phyloP scores from a whole-genome alignment of 2,329 filamentous ascomycete species.

The Pseudocercospora cruenta region DNA sequence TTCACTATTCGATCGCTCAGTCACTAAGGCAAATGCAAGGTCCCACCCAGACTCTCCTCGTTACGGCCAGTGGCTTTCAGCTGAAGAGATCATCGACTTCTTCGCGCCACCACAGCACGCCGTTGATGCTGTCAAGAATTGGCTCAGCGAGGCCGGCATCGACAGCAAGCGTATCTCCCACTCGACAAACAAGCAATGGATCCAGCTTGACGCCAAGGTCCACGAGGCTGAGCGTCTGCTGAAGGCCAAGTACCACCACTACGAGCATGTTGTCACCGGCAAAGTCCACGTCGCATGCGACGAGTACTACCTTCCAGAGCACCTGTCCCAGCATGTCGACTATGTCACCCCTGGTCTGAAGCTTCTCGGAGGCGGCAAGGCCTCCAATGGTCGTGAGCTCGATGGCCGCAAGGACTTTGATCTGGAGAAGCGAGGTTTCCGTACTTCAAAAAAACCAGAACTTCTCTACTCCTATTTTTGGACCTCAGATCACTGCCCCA shows the following conservation, averaged over 20 bases:
- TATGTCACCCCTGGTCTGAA: conserved; percentile 62
- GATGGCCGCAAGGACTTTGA: conserved; percentile 16
- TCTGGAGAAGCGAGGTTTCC: conserved; percentile 27
- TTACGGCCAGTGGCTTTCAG: conserved; percentile 49
- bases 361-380: conserved; percentile 39
- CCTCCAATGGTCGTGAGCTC: conserved; percentile 10
- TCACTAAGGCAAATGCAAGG: neutral
- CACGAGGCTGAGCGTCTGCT: conserved; percentile 46
- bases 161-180: conserved; percentile 39
- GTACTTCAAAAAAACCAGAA: conserved; percentile 22
- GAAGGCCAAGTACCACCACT: conserved; percentile 59
- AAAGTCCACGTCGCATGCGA: conserved; percentile 45
- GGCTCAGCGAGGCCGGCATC: conserved; percentile 44
- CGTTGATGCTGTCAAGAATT: conserved; percentile 43
- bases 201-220: conserved; percentile 49
- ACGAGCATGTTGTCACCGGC: conserved; percentile 60
- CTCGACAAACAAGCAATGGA: conserved; percentile 43
- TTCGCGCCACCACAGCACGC: conserved; percentile 41
- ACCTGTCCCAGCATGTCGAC: conserved; percentile 56
- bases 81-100: conserved; percentile 34
- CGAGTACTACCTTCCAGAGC: conserved; percentile 53
- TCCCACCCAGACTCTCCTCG: conserved; percentile 44
- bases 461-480: conserved; percentile 18
- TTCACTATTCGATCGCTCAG: neutral
- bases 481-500: conserved; percentile 4